Evolutionary conservation across 805 yeast genomes (phyloP), one percentile per base, ranked within the genome.

Genomic region (Ogataea haglerorum): DNA sequence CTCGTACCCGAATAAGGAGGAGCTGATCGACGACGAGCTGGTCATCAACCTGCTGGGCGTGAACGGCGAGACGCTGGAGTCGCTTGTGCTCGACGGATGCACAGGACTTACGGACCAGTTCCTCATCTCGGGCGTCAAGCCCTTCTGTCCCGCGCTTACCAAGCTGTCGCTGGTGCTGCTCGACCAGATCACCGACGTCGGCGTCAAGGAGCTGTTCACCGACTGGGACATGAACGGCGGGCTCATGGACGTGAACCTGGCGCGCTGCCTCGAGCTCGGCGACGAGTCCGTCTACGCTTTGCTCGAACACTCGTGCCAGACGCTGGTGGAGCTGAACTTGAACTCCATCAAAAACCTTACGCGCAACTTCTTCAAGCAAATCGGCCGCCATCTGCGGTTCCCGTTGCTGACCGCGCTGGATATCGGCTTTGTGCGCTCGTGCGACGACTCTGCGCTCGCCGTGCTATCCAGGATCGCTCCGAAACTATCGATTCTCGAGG

Each of bases 381-480:
- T 73, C 3, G 71, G 65, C 36, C 73, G 77, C 39, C 64, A 46
- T 56, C 62, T 56, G 15, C 45, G 58, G 10, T 67, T 79, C 31
- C 85, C 89, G 2, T 71, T 80, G 21, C 63, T 91, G 30, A 78
- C 87, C 0, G 72, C 77, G 24, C 52, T 86, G 13, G 93, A 91
- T 58, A 56, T 80, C 10, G 95, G 97, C 0, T 91, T 91, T 62
- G 85, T 88, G 3, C 68, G 95, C 28, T 68, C 78, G 15, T 74
- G 87, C 10, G 88, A 88, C 56, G 87, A 91, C 60, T 73, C 70
- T 14, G 73, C 78, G 0, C 58, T 90, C n/a, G 75, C 74, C 18
- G 54, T 72, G 21, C 51, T 88, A 15, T 73, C 84, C 3, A 63
- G 71, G 19, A 70, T 74, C 9, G 85, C 93, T 47, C 74, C 80